These are phyloP conservation scores for Knoxdaviesia capensis DNA, from an alignment of 2,329 filamentous ascomycete genomes.

Conservation along the genomic window DNA sequence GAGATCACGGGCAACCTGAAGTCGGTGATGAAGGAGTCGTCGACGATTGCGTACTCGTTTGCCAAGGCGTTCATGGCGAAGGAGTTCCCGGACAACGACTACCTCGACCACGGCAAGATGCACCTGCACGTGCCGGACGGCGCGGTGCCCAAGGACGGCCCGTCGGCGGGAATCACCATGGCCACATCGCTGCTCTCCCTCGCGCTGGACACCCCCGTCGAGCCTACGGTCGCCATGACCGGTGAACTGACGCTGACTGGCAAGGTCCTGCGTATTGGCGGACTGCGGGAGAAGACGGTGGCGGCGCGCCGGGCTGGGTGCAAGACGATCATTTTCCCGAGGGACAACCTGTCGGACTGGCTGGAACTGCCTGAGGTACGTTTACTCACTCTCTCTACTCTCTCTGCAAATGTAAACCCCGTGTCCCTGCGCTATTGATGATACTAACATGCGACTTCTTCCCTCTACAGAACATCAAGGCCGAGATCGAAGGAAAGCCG, in stretches of 20 bases:
- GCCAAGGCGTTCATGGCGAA: slow-evolving; percentile 75
- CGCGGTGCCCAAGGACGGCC: slow-evolving; percentile 85
- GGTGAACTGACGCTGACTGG: slow-evolving; percentile 92
- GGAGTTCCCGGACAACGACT: slow-evolving; percentile 73
- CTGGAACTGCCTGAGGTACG: slow-evolving; percentile 86
- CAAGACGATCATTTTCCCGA: slow-evolving; percentile 83
- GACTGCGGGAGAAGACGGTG: slow-evolving; percentile 89
- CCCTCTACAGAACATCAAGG: slow-evolving; percentile 71
- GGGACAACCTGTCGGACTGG: slow-evolving; percentile 94
- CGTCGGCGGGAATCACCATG: slow-evolving; percentile 93
- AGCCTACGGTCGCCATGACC: slow-evolving; percentile 90
- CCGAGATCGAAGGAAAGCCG: slow-evolving; percentile 78
- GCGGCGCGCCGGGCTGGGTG: slow-evolving; percentile 83
- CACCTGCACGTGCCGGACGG: slow-evolving; percentile 95
- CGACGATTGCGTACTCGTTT: slow-evolving; percentile 86
- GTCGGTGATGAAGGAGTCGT: slow-evolving; percentile 96
- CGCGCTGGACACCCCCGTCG: slow-evolving; percentile 56
- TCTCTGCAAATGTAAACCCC: not conserved
- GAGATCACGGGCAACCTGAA: slow-evolving; percentile 92
- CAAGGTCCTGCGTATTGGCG: slow-evolving; percentile 88
- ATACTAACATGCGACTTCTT: slow-evolving; percentile 1
- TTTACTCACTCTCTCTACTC: slow-evolving; percentile 8
- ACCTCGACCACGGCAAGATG: slow-evolving; percentile 89
- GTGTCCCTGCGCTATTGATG: not conserved
- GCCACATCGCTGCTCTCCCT: slow-evolving; percentile 78